Percentiles rank a stretch among this genome's conserved stretches.
Evolutionary conservation across 106 monocot genomes (phyloP).

Genomic region (Cymbidium sinense): DNA sequence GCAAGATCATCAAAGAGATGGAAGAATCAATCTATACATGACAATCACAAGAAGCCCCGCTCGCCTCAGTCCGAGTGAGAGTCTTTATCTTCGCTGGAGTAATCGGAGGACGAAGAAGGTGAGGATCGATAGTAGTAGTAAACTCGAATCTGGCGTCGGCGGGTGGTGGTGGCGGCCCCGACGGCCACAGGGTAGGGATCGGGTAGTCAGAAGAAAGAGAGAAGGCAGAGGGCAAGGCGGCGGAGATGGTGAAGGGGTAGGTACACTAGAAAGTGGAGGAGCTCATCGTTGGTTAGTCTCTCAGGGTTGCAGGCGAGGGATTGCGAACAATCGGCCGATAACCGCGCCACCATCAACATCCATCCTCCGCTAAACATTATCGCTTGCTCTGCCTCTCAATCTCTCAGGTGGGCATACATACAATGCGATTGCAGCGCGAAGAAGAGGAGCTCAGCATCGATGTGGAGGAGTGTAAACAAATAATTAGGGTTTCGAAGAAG

Average conservation of each 20-base stretch:
- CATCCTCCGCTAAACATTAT: conserved; percentile 42
- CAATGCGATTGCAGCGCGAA: too few relatives aligned
- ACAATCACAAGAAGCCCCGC: not conserved
- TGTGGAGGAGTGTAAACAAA: too few relatives aligned
- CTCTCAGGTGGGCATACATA: too few relatives aligned
- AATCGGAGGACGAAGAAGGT: conserved; percentile 13
- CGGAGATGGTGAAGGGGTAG: conserved; percentile 43
- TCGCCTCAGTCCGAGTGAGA: conserved; percentile 32
- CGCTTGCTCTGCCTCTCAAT: too few relatives aligned
- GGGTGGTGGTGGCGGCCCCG: not conserved
- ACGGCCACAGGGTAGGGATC: not conserved
- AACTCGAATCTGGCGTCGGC: not conserved
- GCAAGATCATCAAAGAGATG: not conserved
- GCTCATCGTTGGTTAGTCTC: conserved; percentile 33
- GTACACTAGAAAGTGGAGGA: conserved; percentile 43
- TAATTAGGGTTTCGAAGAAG: too few relatives aligned
- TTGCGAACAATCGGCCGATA: conserved; percentile 48
- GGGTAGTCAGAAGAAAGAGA: conserved; percentile 53
- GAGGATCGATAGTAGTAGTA: conserved; percentile 8
- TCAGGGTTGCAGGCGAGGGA: conserved; percentile 61
- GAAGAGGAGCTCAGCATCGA: too few relatives aligned
- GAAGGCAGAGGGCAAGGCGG: conserved; percentile 41
- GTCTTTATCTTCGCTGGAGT: conserved; percentile 14
- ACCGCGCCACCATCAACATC: conserved; percentile 40
- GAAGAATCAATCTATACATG: not conserved